Base-by-base conservation (phyloP, 345 rosid species). In the Rubroshorea leprosula region DNA sequence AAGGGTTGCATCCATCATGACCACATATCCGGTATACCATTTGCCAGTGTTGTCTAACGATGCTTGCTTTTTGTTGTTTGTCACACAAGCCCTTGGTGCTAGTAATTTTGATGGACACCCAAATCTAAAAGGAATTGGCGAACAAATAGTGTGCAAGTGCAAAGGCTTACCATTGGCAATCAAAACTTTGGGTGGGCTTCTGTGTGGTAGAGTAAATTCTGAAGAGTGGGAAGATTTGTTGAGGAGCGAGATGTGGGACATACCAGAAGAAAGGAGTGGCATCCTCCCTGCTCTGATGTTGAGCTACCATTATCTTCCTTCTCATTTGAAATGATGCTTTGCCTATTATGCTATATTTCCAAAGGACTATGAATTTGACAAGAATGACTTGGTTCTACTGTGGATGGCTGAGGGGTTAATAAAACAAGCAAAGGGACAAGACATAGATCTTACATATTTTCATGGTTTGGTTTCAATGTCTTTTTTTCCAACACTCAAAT, bases 371-470 rank as follows among this genome's bases (percentile, higher is more conserved):
- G n/a, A n/a, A n/a, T n/a, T n/a, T n/a, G n/a, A n/a, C n/a, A n/a
- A n/a, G n/a, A n/a, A n/a, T n/a, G n/a, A n/a, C n/a, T 44, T 73
- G 5, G 52, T 73, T 48, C 46, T 38, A 13, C 2, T 73, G 0
- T 73, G 74, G 77, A 68, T 57, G 67, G 74, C 77, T 20, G 67
- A 73, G 53, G 74, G 70, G 10, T 61, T 60, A 23, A 12, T 72
- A 1, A 23, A 54, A 26, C 46, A 60, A 10, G 25, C 5, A 0
- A 20, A 26, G 17, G 24, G 51, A 43, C 51, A 23, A 38, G 41
- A 45, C 2, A 12, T 45, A 13, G 61, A 51, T 45, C 25, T 6
- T 19, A 15, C 23, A 12, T 45, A 47, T 58, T 58, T 58, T 14
- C 17, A 45, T 6, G 51, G 25, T 35, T 45, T 58, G 18, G 15